Evolutionary conservation across 2,329 filamentous ascomycete genomes (phyloP), one percentile per base, ranked within the genome.

Genomic region (Bipolaris zeicola): DNA sequence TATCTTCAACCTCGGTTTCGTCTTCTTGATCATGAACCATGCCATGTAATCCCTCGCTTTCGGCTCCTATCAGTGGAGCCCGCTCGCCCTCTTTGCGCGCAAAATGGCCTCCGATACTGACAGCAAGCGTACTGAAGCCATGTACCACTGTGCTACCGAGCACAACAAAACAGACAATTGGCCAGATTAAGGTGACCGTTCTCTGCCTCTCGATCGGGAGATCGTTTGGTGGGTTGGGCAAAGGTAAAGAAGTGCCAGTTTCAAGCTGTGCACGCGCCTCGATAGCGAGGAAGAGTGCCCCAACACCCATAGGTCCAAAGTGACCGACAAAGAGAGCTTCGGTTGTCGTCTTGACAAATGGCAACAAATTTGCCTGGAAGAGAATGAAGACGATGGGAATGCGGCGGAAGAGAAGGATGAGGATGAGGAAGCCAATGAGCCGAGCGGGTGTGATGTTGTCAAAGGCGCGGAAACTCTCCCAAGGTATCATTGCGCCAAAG

Each of bases 281-380:
- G 43, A 85, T 83, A 1, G 82, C 81, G 1, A 86, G 77, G 70
- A 85, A 85, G 6, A 85, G 68, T 0, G 81, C 83, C 2, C 82
- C 83, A 1, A 85, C 77, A 16, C 83, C 83, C 79, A 85, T 85
- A 7, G 83, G 83, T 0, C 83, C 83, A 55, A 86, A 85, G 64
- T 85, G 83, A 0, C 83, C 83, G 41, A 77, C 78, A 67, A 85
- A 85, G 0, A 85, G 66, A 0, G 83, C 83, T 67, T 85, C 83
- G 5, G 77, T 76, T 20, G 78, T 79, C 0, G 82, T 83, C 6
- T 74, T 69, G 43, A 85, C 76, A 49, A 81, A 78, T 0, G 81
- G 82, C 10, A 83, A 58, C 74, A 69, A 26, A 0, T 63, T 63
- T 57, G 80, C 74, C 11, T 74, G 76, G 66, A 83, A 82, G 3